A percentile compares a stretch with the other conserved stretches of the same genome.
These are phyloP conservation scores for Rosa multiflora DNA, from an alignment of 306 rosid species.

Conservation along the genomic window DNA sequence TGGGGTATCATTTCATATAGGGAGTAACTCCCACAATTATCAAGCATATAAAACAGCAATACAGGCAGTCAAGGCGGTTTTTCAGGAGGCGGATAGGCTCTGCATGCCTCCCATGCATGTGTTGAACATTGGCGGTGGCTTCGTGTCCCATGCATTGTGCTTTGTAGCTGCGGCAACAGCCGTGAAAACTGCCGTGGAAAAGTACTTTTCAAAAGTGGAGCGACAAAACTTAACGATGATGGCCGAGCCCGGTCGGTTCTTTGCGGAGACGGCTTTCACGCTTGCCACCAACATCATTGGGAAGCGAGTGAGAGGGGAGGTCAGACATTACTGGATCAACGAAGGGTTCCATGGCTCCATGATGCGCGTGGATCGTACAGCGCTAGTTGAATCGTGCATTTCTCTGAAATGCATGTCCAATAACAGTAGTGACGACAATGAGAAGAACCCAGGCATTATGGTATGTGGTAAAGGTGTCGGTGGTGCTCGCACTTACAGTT, in stretches of 20 bases:
- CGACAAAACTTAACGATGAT: slow-evolving; percentile 22
- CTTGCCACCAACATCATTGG: slow-evolving; percentile 48
- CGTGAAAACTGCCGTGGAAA: slow-evolving; percentile 31
- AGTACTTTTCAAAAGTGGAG: slow-evolving; percentile 23
- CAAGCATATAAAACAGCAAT: slow-evolving; percentile 35
- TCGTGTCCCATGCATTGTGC: slow-evolving; percentile 17
- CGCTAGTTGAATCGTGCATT: neutral
- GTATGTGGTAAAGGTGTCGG: neutral
- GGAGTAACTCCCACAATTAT: slow-evolving; percentile 43
- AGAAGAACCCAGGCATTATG: neutral
- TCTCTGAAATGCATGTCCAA: neutral
- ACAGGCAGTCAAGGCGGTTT: slow-evolving; percentile 35
- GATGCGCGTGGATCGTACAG: slow-evolving; percentile 18
- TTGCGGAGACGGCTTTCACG: slow-evolving; percentile 46
- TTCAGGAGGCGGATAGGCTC: slow-evolving; percentile 34
- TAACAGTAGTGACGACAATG: neutral
- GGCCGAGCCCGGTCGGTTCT: slow-evolving; percentile 60
- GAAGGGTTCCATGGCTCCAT: slow-evolving; percentile 51
- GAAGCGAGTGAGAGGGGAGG: slow-evolving; percentile 46
- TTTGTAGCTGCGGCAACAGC: slow-evolving; percentile 37
- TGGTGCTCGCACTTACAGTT: neutral
- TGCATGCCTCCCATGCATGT: slow-evolving; percentile 47
- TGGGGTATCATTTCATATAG: slow-evolving; percentile 65
- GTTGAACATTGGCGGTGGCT: slow-evolving; percentile 63
- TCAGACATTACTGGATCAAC: slow-evolving; percentile 60